Conservation (phyloP, 495 filamentous ascomycete genomes). For the Neurospora sp. region DNA sequence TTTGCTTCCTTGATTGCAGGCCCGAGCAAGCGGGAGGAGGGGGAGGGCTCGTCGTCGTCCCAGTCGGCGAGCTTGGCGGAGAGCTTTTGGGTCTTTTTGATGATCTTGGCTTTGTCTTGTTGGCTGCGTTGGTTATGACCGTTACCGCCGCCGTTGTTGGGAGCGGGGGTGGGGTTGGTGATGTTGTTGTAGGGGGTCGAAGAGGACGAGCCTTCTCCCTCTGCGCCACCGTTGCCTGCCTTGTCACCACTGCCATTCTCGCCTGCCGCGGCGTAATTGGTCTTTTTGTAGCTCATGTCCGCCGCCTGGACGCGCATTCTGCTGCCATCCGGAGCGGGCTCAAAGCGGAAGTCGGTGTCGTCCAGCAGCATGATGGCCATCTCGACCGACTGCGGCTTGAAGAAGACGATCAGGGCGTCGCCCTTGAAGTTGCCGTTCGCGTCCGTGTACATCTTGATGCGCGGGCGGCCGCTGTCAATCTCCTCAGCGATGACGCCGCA, state of each 20-base stretch:
- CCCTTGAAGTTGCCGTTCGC: slow-evolving; percentile 80
- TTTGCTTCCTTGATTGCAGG: slow-evolving; percentile 31
- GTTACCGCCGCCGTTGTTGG: slow-evolving; percentile 11
- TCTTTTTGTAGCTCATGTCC: slow-evolving; percentile 80
- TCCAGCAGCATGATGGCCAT: slow-evolving; percentile 88
- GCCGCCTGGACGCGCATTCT: slow-evolving; percentile 76
- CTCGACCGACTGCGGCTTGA: slow-evolving; percentile 80
- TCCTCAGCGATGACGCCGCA: slow-evolving; percentile 92
- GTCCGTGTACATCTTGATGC: slow-evolving; percentile 89
- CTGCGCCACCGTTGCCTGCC: slow-evolving; percentile 15
- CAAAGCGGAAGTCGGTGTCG: slow-evolving; percentile 70
- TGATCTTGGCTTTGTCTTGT: slow-evolving; percentile 75
- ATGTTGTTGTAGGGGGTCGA: slow-evolving; percentile 34
- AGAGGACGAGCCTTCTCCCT: slow-evolving; percentile 2
- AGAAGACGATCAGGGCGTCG: slow-evolving; percentile 86
- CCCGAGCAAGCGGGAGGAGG: background rate
- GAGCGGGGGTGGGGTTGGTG: slow-evolving; percentile 19
- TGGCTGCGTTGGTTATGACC: slow-evolving; percentile 25
- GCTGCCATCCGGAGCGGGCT: slow-evolving; percentile 28
- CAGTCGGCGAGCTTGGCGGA: slow-evolving; percentile 88
- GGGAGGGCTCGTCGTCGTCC: slow-evolving; percentile 64
- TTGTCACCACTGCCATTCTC: background rate
- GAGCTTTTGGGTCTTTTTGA: slow-evolving; percentile 76
- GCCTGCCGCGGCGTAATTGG: slow-evolving; percentile 25
- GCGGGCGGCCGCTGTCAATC: slow-evolving; percentile 71